phyloP scores from a whole-genome alignment of 805 yeast genomes.

The Saturnispora hagleri region DNA sequence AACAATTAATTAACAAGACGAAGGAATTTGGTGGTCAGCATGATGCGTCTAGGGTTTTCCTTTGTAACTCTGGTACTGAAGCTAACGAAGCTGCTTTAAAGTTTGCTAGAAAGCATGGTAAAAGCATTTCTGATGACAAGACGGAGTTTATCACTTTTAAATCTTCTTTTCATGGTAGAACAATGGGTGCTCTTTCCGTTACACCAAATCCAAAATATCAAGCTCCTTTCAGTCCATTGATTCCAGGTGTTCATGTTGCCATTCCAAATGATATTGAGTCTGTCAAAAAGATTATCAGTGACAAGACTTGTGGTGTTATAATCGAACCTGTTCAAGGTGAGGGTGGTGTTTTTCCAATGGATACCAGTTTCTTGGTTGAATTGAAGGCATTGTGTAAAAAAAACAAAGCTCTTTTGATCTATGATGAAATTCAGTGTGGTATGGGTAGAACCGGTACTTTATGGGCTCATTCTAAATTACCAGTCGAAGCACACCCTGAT shows the following conservation, averaged over 20 bases:
- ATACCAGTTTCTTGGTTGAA: constrained; percentile 51
- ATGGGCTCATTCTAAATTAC: constrained; percentile 83
- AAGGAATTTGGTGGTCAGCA: constrained; percentile 68
- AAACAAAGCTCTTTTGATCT: constrained; percentile 68
- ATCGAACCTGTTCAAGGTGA: constrained; percentile 98
- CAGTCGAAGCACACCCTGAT: constrained; percentile 84
- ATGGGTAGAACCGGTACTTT: constrained; percentile 84
- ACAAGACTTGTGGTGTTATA: constrained; percentile 80
- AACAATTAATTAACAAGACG: constrained; percentile 62
- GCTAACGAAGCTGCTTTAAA: constrained; percentile 42
- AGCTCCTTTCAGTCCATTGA: constrained; percentile 79
- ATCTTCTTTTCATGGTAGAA: constrained; percentile 89
- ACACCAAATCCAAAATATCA: constrained; percentile 93
- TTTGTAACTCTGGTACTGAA: constrained; percentile 45
- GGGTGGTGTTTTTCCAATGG: constrained; percentile 79
- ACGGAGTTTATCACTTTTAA: constrained; percentile 78
- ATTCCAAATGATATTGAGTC: constrained; percentile 49
- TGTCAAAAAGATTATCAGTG: constrained; percentile 46
- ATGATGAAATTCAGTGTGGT: constrained; percentile 96
- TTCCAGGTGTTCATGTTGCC: constrained; percentile 81
- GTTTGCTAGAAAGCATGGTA: constrained; percentile 73
- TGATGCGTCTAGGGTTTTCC: constrained; percentile 64
- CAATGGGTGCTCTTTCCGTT: constrained; percentile 87
- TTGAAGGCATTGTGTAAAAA: constrained; percentile 60
- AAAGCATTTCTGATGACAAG: constrained; percentile 42